Percentiles rank a stretch among this genome's conserved stretches.
Evolutionary conservation across 495 filamentous ascomycete species (phyloP).

Genomic region (Penicillium cosmopolitanum): DNA sequence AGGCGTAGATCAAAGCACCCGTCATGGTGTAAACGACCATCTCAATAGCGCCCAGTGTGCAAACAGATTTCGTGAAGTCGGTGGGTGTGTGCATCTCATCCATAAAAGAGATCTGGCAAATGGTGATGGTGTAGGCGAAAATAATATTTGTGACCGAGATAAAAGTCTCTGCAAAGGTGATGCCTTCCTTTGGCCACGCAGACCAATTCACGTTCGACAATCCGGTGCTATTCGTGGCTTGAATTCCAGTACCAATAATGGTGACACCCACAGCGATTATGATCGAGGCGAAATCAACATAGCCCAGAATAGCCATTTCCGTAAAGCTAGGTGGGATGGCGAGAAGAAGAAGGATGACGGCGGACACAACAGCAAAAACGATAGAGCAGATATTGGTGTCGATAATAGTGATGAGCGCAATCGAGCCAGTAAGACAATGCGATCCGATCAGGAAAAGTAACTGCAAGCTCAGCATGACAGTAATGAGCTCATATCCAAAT

Average conservation of each 20-base stretch:
- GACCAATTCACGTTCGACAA: neutral
- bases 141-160: conserved; percentile 4
- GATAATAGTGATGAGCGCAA: neutral
- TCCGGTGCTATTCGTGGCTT: neutral
- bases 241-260: neutral
- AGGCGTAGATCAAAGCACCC: neutral
- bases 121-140: conserved; percentile 2
- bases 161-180: neutral
- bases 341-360: neutral
- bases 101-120: conserved; percentile 3
- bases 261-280: neutral
- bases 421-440: conserved; percentile 2
- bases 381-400: neutral
- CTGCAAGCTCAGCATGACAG: neutral
- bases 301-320: neutral
- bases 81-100: conserved; percentile 1
- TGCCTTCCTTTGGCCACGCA: neutral
- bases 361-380: neutral
- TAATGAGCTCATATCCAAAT: neutral
- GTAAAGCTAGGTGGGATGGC: conserved; percentile 2
- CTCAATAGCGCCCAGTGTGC: conserved; percentile 4
- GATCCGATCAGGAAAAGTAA: conserved; percentile 1
- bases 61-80: neutral
- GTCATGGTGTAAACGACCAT: conserved; percentile 4
- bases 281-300: conserved; percentile 1